Evolutionary conservation across 768 basidiomycete species (phyloP).

Genomic region (Panaeolus cyanescens): DNA sequence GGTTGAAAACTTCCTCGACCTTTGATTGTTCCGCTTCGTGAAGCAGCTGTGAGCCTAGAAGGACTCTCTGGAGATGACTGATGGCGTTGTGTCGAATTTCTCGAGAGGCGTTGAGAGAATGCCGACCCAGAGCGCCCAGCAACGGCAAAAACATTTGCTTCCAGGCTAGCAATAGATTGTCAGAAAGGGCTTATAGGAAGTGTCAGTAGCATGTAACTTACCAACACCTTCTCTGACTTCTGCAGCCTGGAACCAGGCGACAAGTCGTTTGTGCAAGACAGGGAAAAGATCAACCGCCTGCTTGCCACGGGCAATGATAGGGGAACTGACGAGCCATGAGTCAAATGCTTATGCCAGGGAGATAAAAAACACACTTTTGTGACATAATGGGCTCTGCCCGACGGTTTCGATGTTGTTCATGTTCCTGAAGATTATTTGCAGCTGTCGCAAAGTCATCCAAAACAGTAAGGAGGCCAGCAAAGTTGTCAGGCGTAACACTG

Average conservation of each 20-base stretch:
- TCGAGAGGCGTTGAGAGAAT: constrained; percentile 82
- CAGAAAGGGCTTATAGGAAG: not conserved
- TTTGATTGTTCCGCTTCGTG: constrained; percentile 60
- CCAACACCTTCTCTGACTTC: constrained; percentile 43
- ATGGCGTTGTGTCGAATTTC: constrained; percentile 84
- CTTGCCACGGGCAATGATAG: constrained; percentile 77
- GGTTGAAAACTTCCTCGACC: constrained; percentile 85
- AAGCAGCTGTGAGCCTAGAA: constrained; percentile 73
- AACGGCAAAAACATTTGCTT: constrained; percentile 75
- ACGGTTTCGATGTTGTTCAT: constrained; percentile 55
- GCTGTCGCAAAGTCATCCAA: constrained; percentile 85
- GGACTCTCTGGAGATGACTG: constrained; percentile 77
- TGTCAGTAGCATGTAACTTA: constrained; percentile 18
- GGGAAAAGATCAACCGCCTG: constrained; percentile 82
- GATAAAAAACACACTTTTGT: constrained; percentile 44
- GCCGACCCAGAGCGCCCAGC: constrained; percentile 70
- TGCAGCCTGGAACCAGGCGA: constrained; percentile 54
- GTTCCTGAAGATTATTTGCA: constrained; percentile 61
- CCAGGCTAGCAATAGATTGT: constrained; percentile 55
- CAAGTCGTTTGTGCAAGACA: constrained; percentile 67
- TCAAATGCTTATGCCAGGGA: not conserved
- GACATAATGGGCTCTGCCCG: constrained; percentile 50
- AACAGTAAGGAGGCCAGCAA: constrained; percentile 73
- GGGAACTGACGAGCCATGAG: constrained; percentile 51
- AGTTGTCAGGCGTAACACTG: constrained; percentile 75